Percentiles rank a stretch among this genome's conserved stretches.
These are phyloP conservation scores for Fusarium armeniacum DNA, from an alignment of 2,329 filamentous ascomycete species.

Conservation along the genomic window DNA sequence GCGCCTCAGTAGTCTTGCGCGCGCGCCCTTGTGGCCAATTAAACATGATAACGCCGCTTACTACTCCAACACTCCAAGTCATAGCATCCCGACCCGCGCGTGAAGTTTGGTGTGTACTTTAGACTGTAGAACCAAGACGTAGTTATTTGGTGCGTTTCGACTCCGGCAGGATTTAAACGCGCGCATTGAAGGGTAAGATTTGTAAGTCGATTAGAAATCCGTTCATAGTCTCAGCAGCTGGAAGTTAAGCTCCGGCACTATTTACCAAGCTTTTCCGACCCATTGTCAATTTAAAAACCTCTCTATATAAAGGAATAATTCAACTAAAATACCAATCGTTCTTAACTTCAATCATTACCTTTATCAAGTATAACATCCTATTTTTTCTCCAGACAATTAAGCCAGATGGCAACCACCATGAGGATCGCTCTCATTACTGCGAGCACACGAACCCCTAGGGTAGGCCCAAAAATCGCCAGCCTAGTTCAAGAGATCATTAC, in stretches of 20 bases:
- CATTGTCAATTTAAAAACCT: background rate
- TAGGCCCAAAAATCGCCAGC: conserved; percentile 18
- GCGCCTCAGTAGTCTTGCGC: background rate
- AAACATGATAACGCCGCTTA: background rate
- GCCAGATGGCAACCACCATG: conserved; percentile 5
- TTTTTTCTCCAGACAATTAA: rapidly evolving
- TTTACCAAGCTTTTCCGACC: background rate
- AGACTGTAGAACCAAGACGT: background rate
- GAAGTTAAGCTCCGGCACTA: background rate
- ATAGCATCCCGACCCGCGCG: conserved; percentile 10
- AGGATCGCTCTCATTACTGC: conserved; percentile 34
- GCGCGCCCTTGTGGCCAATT: background rate
- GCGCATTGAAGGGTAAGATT: background rate
- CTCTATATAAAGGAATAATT: too few relatives aligned
- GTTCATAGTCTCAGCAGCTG: background rate
- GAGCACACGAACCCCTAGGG: conserved; percentile 25
- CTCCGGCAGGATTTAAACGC: background rate
- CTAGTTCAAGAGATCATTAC: conserved; percentile 25
- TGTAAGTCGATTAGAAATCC: background rate
- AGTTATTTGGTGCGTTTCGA: background rate
- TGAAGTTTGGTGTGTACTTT: background rate
- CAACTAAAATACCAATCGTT: background rate
- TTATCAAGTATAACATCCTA: too few relatives aligned
- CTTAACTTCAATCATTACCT: background rate
- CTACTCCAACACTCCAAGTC: background rate